A percentile compares a stretch with the other conserved stretches of the same genome.
Evolutionary conservation across 106 monocot species (phyloP).

Genomic region (Dendrobium nobile): DNA sequence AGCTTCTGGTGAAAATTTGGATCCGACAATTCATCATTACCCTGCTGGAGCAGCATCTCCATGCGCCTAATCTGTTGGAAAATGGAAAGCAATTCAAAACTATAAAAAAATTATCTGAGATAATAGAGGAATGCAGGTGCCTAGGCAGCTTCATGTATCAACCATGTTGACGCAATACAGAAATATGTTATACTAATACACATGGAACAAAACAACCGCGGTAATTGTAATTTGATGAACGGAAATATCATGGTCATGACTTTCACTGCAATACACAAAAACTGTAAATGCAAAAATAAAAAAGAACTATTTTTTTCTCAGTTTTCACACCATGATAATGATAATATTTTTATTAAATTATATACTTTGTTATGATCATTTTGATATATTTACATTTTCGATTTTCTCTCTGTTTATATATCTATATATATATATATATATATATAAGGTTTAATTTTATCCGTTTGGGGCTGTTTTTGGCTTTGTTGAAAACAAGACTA

Average conservation of each 20-base stretch:
- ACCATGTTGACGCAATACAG: background rate
- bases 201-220: background rate
- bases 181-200: background rate
- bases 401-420: too few species aligned
- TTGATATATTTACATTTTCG: too few species aligned
- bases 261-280: too few species aligned
- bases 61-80: background rate
- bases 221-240: background rate
- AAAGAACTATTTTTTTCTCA: too few species aligned
- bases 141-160: background rate
- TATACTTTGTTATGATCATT: too few species aligned
- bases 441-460: too few species aligned
- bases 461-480: too few species aligned
- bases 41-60: constrained; percentile 3
- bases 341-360: too few species aligned
- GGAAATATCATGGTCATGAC: background rate
- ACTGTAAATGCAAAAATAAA: too few species aligned
- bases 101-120: background rate
- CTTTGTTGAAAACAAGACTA: too few species aligned
- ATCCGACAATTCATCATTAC: constrained; percentile 5
- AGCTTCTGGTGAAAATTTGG: constrained; percentile 10
- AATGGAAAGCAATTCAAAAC: background rate
- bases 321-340: too few species aligned
- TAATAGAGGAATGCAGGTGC: background rate
- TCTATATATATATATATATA: too few species aligned